A percentile compares a stretch with the other conserved stretches of the same genome.
phyloP scores from a whole-genome alignment of 2,329 filamentous ascomycete genomes.

The Trichoderma brevicompactum region DNA sequence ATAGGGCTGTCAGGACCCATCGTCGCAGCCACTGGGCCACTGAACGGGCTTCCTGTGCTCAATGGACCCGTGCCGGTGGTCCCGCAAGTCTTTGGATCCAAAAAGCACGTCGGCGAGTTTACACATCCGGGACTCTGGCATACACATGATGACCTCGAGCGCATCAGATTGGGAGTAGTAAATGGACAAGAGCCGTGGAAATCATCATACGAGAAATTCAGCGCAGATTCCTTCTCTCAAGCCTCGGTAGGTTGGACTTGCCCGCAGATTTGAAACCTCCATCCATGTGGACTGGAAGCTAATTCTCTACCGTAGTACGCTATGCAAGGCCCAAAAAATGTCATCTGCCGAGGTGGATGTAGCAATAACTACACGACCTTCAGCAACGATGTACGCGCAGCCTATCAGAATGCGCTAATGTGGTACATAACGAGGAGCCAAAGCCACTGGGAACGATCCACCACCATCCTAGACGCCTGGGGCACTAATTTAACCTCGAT shows the following conservation, averaged over 20 bases:
- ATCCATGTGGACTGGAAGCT: not conserved
- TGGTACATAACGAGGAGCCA: constrained; percentile 7
- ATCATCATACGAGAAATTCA: not conserved
- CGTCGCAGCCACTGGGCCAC: constrained; percentile 3
- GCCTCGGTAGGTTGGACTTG: not conserved
- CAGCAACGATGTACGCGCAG: constrained; percentile 1
- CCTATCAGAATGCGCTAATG: constrained; percentile 3
- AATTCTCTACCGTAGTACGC: not conserved
- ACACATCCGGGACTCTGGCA: constrained; percentile 7
- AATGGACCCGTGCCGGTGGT: not conserved
- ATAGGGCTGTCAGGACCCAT: not conserved
- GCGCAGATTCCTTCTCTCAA: not conserved
- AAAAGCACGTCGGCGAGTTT: constrained; percentile 7
- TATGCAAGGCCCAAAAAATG: constrained; percentile 6
- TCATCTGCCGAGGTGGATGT: constrained; percentile 1
- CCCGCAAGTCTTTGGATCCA: not conserved
- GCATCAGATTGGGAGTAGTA: not conserved
- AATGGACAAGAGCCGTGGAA: not conserved
- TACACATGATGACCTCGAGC: constrained; percentile 8
- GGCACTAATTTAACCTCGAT: not conserved
- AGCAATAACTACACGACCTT: constrained; percentile 6
- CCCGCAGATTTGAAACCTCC: not conserved
- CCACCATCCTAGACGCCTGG: not conserved
- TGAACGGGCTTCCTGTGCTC: constrained; percentile 1
- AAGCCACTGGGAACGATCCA: constrained; percentile 7